Evolutionary conservation across 495 filamentous ascomycete species (phyloP).

Genomic region (Aspergillus diversus): DNA sequence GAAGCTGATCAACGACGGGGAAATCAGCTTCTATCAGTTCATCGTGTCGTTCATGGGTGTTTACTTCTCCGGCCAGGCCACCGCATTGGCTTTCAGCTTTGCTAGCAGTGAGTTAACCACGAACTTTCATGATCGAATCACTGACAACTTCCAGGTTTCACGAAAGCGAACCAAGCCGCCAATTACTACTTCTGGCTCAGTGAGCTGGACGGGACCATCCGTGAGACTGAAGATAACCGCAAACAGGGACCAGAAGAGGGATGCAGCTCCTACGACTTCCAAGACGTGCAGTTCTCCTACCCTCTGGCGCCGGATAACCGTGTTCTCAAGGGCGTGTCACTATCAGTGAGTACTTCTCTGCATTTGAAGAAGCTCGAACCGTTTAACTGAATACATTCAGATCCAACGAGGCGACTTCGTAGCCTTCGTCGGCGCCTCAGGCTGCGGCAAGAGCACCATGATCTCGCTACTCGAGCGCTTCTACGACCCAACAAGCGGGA

Average conservation of each 20-base stretch:
- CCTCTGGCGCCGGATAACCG: conserved; percentile 31
- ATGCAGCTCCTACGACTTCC: background rate
- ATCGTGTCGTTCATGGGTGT: conserved; percentile 58
- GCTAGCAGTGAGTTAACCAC: background rate
- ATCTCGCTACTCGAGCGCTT: conserved; percentile 57
- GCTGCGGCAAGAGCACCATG: conserved; percentile 59
- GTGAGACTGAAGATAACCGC: background rate
- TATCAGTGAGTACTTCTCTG: conserved; percentile 54
- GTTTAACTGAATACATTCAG: conserved; percentile 50
- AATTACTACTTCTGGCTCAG: conserved; percentile 20
- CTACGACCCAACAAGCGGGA: conserved; percentile 45
- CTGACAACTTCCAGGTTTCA: conserved; percentile 14
- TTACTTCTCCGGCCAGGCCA: conserved; percentile 55
- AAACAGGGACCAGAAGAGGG: background rate
- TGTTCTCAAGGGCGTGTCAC: conserved; percentile 12
- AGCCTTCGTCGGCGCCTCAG: conserved; percentile 44
- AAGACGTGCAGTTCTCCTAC: conserved; percentile 62
- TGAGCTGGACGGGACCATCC: background rate
- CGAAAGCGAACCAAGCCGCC: conserved; percentile 59
- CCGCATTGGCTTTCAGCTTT: conserved; percentile 48
- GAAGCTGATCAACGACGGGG: conserved; percentile 33
- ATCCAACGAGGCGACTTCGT: conserved; percentile 39
- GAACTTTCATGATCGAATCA: no score
- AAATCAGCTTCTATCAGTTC: conserved; percentile 52
- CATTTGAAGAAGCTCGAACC: no score